phyloP scores from a whole-genome alignment of 257 asterid species.

The Rauvolfia tetraphylla region DNA sequence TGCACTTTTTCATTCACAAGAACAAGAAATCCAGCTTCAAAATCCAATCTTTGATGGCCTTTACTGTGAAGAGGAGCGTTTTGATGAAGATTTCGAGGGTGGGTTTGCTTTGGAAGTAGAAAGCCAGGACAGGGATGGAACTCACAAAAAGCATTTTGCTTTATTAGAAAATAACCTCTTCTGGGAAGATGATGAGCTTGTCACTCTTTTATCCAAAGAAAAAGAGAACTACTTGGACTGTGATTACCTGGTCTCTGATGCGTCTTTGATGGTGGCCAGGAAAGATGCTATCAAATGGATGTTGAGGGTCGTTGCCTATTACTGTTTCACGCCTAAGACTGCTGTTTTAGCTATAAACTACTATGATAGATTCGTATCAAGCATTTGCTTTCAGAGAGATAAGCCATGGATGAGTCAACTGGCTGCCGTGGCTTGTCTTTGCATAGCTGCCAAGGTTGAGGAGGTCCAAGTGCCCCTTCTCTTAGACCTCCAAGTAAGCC shows the following conservation, averaged over 20 bases:
- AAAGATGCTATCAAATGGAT: slow-evolving; percentile 71
- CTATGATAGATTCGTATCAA: slow-evolving; percentile 60
- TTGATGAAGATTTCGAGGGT: slow-evolving; percentile 46
- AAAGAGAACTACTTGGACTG: slow-evolving; percentile 29
- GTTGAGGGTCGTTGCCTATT: slow-evolving; percentile 51
- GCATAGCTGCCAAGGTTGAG: slow-evolving; percentile 95
- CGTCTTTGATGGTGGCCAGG: slow-evolving; percentile 41
- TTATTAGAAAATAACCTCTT: slow-evolving; percentile 58
- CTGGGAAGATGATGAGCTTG: slow-evolving; percentile 86
- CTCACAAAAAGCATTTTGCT: slow-evolving; percentile 30
- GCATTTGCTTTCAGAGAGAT: slow-evolving; percentile 66
- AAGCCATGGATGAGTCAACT: slow-evolving; percentile 96
- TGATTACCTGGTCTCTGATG: slow-evolving; percentile 36
- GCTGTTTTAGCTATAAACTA: slow-evolving; percentile 66
- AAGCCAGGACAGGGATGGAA: slow-evolving; percentile 11
- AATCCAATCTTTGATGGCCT: slow-evolving; percentile 70
- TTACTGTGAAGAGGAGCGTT: slow-evolving; percentile 69
- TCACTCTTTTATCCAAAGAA: slow-evolving; percentile 52
- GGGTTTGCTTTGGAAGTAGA: slow-evolving; percentile 31
- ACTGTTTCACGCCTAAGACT: slow-evolving; percentile 59
- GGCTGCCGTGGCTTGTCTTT: slow-evolving; percentile 87
- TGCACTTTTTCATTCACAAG: slow-evolving; percentile 43
- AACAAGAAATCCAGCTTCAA: slow-evolving; percentile 41
- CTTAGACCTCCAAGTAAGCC: slow-evolving; percentile 78
- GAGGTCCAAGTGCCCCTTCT: slow-evolving; percentile 86